A percentile compares a stretch with the other conserved stretches of the same genome.
These are phyloP conservation scores for Myriosclerotinia curreyana DNA, from an alignment of 2,329 filamentous ascomycete genomes.

Conservation along the genomic window DNA sequence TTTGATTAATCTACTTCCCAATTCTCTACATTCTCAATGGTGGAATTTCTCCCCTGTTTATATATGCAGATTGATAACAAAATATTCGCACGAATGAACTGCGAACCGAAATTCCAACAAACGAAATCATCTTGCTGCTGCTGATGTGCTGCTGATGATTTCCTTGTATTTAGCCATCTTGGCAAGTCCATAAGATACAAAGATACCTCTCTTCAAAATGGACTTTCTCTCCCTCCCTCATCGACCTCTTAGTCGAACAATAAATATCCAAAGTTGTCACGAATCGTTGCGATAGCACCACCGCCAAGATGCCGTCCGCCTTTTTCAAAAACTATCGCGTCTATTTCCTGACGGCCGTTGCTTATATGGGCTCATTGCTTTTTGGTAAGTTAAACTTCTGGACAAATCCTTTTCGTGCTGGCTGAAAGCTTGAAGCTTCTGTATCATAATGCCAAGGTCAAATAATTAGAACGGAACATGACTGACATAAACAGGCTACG, in stretches of 20 bases:
- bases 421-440: neutral
- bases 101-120: neutral
- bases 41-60: slow-evolving; percentile 13
- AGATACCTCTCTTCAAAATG: neutral
- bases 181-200: slow-evolving; percentile 10
- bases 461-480: neutral
- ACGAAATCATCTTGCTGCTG: neutral
- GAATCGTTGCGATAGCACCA: slow-evolving; percentile 5
- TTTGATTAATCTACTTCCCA: neutral
- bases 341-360: slow-evolving; percentile 32
- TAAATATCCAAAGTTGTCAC: neutral
- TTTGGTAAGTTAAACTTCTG: slow-evolving; percentile 26
- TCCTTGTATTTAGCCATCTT: neutral
- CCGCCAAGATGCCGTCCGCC: slow-evolving; percentile 21
- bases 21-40: slow-evolving; percentile 14
- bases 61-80: neutral
- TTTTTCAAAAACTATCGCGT: slow-evolving; percentile 33
- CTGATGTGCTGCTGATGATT: neutral
- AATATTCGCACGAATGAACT: slow-evolving; percentile 19
- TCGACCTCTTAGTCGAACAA: slow-evolving; percentile 20
- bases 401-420: neutral
- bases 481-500: slow-evolving; percentile 29
- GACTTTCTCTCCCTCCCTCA: neutral
- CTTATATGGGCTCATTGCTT: slow-evolving; percentile 34
- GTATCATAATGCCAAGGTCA: neutral